A percentile compares a stretch with the other conserved stretches of the same genome.
These are phyloP conservation scores for Triangularia setosa DNA, from an alignment of 2,329 filamentous ascomycete genomes.

Conservation along the genomic window DNA sequence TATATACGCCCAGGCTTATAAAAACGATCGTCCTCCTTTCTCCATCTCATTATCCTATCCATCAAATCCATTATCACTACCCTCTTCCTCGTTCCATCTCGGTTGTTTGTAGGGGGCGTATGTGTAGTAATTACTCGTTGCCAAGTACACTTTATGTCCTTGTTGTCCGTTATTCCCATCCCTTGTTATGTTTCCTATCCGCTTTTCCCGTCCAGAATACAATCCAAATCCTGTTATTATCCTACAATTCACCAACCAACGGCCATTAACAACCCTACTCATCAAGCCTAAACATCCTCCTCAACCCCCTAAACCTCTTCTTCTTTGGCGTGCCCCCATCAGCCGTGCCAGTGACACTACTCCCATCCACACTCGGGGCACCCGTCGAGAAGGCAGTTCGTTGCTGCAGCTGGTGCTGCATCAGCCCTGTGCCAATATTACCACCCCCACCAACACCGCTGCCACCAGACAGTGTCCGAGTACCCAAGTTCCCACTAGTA, in stretches of 20 bases:
- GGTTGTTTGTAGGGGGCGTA: not conserved
- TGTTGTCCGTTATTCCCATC: not conserved
- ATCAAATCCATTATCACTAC: not conserved
- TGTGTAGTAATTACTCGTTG: not conserved
- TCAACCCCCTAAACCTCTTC: constrained; percentile 66
- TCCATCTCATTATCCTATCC: not conserved
- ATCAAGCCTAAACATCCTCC: constrained; percentile 58
- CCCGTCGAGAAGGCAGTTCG: constrained; percentile 38
- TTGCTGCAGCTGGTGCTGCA: constrained; percentile 26
- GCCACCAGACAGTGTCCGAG: constrained; percentile 24
- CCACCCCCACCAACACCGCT: not conserved
- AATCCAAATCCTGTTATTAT: not conserved
- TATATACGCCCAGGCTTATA: not conserved
- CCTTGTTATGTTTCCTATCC: not conserved
- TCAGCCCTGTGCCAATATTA: constrained; percentile 1
- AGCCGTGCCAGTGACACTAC: not conserved
- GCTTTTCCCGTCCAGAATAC: not conserved
- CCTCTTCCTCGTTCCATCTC: not conserved
- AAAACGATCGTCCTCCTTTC: not conserved
- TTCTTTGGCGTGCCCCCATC: constrained; percentile 37
- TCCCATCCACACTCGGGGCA: constrained; percentile 22
- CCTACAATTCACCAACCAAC: not conserved
- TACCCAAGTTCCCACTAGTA: constrained; percentile 32
- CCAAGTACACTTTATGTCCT: not conserved
- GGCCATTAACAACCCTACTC: constrained; percentile 27